phyloP scores from a whole-genome alignment of 73 alveolate species.

The Stentor roeselii region DNA sequence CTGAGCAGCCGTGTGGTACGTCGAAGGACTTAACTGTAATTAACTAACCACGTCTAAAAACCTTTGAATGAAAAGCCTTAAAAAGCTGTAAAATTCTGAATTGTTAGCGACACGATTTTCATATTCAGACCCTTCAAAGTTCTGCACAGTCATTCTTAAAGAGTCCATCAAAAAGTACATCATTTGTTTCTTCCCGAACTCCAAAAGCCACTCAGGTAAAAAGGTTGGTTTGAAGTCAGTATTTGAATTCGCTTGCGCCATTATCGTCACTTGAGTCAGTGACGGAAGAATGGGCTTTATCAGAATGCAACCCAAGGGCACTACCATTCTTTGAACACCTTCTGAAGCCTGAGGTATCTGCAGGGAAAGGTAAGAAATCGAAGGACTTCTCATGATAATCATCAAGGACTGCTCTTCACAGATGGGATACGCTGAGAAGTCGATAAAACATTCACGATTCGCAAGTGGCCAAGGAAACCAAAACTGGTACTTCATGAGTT shows the following conservation, averaged over 20 bases:
- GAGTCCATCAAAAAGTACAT: slow-evolving; percentile 21
- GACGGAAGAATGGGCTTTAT: not conserved
- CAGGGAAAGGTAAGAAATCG: not conserved
- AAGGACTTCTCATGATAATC: slow-evolving; percentile 1
- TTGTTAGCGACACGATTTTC: slow-evolving; percentile 3
- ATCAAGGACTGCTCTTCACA: not conserved
- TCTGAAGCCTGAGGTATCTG: not conserved
- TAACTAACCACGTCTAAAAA: too few relatives aligned
- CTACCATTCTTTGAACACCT: not conserved
- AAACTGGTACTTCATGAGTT: not conserved
- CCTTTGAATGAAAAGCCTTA: too few relatives aligned
- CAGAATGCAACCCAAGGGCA: slow-evolving; percentile 1
- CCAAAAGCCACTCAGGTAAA: slow-evolving; percentile 1
- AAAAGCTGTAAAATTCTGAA: not conserved
- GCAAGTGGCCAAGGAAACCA: slow-evolving; percentile 29
- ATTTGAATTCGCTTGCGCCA: slow-evolving; percentile 20
- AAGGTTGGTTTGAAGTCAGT: not conserved
- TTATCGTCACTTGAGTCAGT: not conserved
- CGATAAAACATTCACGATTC: not conserved
- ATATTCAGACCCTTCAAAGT: not conserved
- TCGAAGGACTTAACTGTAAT: too few relatives aligned
- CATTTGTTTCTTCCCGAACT: slow-evolving; percentile 5
- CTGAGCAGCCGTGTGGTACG: not conserved
- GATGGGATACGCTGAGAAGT: not conserved
- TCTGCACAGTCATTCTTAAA: not conserved